Evolutionary conservation across 83 land plant species (phyloP).

Genomic region (Thuja plicata): DNA sequence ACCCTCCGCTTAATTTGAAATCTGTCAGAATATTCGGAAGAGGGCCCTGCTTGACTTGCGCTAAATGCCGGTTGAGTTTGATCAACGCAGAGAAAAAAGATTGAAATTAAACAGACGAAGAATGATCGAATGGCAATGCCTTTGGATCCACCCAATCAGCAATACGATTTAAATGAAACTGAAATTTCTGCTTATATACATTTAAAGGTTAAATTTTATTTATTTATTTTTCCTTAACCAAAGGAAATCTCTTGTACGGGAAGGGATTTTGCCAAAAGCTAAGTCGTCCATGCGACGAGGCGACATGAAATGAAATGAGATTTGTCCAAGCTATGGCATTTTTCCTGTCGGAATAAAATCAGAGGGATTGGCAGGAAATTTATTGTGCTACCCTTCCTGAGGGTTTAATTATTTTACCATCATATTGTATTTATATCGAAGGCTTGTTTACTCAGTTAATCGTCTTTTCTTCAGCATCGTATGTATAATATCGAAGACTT

Average conservation of each 20-base stretch:
- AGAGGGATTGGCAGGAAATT: neutral
- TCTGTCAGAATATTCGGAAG: neutral
- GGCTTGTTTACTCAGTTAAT: too few species aligned
- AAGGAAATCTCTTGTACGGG: neutral
- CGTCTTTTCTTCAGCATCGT: too few species aligned
- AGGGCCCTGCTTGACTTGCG: neutral
- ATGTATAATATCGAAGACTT: too few species aligned
- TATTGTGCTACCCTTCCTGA: neutral
- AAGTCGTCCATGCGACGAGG: neutral
- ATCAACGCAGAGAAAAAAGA: too few species aligned
- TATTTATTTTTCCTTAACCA: neutral
- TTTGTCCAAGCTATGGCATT: neutral
- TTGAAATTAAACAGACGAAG: neutral
- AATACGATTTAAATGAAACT: neutral
- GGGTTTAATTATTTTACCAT: too few species aligned
- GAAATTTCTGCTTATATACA: neutral
- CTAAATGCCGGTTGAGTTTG: neutral
- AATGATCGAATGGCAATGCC: neutral
- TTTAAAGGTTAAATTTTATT: neutral
- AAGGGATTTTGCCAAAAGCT: neutral
- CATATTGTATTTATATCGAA: too few species aligned
- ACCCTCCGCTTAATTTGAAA: neutral
- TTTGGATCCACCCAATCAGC: conserved; percentile 13
- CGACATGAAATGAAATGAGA: neutral
- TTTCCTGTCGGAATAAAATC: neutral